Evolutionary conservation across 768 basidiomycete genomes (phyloP), one percentile per base, ranked within the genome.

Genomic region (Harrya chromipes): DNA sequence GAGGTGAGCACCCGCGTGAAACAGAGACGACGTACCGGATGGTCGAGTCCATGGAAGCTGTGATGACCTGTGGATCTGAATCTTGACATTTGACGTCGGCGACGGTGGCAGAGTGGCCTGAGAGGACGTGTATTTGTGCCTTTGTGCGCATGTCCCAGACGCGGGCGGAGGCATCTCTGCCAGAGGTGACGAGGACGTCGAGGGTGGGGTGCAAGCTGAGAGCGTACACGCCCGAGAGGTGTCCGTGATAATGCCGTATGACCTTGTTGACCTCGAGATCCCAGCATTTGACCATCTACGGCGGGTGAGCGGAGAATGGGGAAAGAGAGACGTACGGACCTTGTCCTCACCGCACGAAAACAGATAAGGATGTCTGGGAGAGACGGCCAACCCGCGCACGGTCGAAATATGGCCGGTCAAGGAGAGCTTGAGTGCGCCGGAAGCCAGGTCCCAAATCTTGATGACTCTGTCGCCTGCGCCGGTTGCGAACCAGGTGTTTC

Each of bases 101-200:
- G 39, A 99, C 87, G 1, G 97, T 99, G 19, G 81, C 93, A 0
- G 92, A 94, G 70, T 99, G 97, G 2, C 97, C 97, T 0, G 90
- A 73, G 20, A 99, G 79, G 37, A 94, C 87, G 66, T 97, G 92
- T 43, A 98, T 90, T 63, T 93, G 91, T 10, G 94, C 89, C 63
- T 97, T 95, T 27, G 94, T 95, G 34, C 97, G 84, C 95, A 99
- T 98, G 65, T 99, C 97, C 97, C 97, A 99, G 0, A 97, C 94
- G 49, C 97, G 84, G 2, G 94, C 95, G 10, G 92, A 93, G 8
- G 97, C 94, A 62, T 99, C 97, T 59, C 97, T 85, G 36, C 97
- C 97, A 4, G 89, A 83, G 0, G 97, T 99, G 39, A 97, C 93
- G 35, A 99, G 82, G 3, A 99, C 76, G 62, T 98, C 97, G 44